Evolutionary conservation across 805 yeast species (phyloP), one percentile per base, ranked within the genome.

Genomic region (Yueomyces sp.): DNA sequence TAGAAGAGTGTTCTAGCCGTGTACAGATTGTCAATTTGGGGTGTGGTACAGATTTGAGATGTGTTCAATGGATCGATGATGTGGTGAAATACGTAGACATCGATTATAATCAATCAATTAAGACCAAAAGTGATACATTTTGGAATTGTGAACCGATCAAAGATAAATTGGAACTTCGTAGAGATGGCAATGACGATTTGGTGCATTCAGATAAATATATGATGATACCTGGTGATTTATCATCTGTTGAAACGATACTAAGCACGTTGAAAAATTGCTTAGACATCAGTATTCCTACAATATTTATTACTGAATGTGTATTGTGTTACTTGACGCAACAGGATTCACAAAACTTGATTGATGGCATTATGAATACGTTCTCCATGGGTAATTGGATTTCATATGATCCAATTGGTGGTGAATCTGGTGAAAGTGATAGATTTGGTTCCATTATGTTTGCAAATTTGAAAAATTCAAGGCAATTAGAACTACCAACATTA

Each of bases 11-110:
- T 26, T 79, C 77, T 48, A 40, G 77, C 2, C 28, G 38, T 3
- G 60, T 74, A 36, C 85, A 81, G 59, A 76, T 76, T 4, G 58
- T 81, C 2, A 79, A 78, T 42, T 72, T 81, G 56, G 85, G 85
- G 41, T 77, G 84, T 37, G 83, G 81, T 2, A 69, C 85, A 0
- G 88, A 85, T 41, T 72, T 81, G 5, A 59, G 81, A 48, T 62
- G 65, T 38, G 67, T 74, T 45, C 39, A 54, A 26, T 42, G 45
- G n/a, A 9, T 6, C 9, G 46, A 56, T 4, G 43, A 51, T n/a
- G 47, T 71, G 29, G 29, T 34, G 4, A 55, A 49, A 5, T 73
- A 68, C 48, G 51, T 70, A 27, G 83, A 77, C 49, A 52, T 77
- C 29, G 83, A 77, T 53, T 77, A 70, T 45, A 56, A 65, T 2